Evolutionary conservation across 768 basidiomycete genomes (phyloP).

Genomic region (Serendipita sp.): DNA sequence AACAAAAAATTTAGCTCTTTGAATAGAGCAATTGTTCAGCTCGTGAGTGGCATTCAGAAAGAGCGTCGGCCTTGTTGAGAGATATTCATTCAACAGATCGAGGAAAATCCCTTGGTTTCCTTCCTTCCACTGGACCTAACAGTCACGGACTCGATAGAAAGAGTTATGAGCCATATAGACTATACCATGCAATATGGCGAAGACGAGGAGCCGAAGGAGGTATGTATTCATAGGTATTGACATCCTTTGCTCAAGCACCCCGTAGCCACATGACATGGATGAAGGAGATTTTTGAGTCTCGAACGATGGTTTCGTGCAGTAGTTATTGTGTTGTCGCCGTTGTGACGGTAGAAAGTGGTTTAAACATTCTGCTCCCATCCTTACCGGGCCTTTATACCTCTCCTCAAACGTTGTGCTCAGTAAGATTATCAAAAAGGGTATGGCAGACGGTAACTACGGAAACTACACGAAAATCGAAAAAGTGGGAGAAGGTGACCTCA

Average conservation of each 20-base stretch:
- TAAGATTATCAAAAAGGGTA: neutral
- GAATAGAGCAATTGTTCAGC: conserved; percentile 87
- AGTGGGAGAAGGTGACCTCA: conserved; percentile 60
- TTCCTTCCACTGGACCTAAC: conserved; percentile 92
- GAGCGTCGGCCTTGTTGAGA: neutral
- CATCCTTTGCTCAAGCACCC: conserved; percentile 10
- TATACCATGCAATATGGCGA: conserved; percentile 98
- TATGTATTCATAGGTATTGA: conserved; percentile 20
- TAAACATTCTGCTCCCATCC: neutral
- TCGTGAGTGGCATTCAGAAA: conserved; percentile 38
- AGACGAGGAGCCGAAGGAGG: conserved; percentile 94
- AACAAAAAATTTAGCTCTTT: conserved; percentile 85
- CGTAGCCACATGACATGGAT: conserved; percentile 80
- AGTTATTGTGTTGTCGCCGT: neutral
- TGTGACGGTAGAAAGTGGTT: neutral
- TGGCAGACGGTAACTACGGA: neutral
- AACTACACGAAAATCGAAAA: conserved; percentile 98
- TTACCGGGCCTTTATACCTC: neutral
- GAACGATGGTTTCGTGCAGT: neutral
- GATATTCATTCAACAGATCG: conserved; percentile 50
- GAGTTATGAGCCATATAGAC: conserved; percentile 88
- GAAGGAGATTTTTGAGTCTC: conserved; percentile 59
- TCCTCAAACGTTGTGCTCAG: too few species aligned
- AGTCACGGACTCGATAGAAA: conserved; percentile 75
- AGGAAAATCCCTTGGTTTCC: conserved; percentile 94